Conservation (phyloP, 2,329 filamentous ascomycete genomes). For the Cladosporium oxysporum region DNA sequence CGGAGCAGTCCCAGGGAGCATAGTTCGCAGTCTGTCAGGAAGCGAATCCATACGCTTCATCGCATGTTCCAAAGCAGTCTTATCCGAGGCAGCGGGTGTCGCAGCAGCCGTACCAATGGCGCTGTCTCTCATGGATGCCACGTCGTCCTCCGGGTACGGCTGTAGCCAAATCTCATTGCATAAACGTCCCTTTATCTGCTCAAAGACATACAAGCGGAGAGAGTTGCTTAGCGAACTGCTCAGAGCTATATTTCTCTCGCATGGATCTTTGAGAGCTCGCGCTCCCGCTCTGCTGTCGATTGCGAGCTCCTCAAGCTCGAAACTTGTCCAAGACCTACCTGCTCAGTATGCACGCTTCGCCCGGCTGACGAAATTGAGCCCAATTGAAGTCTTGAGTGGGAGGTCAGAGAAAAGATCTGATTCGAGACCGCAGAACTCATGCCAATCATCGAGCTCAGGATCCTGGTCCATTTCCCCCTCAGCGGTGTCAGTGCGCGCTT, state of each 20-base stretch:
- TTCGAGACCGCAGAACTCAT: slow-evolving; percentile 22
- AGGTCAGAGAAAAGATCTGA: background rate
- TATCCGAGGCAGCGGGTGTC: background rate
- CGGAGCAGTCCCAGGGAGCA: background rate
- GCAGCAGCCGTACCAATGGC: background rate
- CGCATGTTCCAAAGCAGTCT: background rate
- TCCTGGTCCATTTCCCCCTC: slow-evolving; percentile 18
- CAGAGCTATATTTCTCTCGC: slow-evolving; percentile 15
- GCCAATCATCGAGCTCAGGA: slow-evolving; percentile 28
- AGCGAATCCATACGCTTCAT: background rate
- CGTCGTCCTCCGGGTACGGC: background rate
- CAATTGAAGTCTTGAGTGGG: slow-evolving; percentile 18
- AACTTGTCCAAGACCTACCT: slow-evolving; percentile 24
- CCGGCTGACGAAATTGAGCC: slow-evolving; percentile 25
- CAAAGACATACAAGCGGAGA: slow-evolving; percentile 25
- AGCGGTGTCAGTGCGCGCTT: slow-evolving; percentile 19
- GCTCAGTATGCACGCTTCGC: slow-evolving; percentile 28
- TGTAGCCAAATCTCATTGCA: slow-evolving; percentile 27
- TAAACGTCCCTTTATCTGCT: slow-evolving; percentile 26
- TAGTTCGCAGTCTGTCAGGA: background rate
- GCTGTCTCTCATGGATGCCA: background rate
- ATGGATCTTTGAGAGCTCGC: slow-evolving; percentile 16
- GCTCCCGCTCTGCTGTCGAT: slow-evolving; percentile 23
- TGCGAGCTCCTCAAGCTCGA: slow-evolving; percentile 27
- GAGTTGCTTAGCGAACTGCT: slow-evolving; percentile 23